These are phyloP conservation scores for Luvunga scandens DNA, from an alignment of 345 rosid species.

Conservation along the genomic window DNA sequence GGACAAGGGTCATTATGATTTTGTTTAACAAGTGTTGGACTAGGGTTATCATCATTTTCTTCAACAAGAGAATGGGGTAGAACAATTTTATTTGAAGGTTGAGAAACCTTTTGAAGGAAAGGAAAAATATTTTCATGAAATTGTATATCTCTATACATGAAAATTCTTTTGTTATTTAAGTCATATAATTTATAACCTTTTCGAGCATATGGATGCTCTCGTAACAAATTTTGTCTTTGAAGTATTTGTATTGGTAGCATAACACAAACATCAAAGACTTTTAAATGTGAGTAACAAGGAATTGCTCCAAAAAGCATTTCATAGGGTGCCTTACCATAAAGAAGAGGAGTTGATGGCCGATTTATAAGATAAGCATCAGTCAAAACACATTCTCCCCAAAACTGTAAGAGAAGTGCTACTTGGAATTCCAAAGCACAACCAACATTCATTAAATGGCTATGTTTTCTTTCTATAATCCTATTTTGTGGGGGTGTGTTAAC, in stretches of 20 bases:
- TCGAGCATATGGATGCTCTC: background rate
- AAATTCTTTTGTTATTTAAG: background rate
- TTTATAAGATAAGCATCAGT: background rate
- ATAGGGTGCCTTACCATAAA: background rate
- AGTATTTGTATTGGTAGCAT: background rate
- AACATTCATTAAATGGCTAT: background rate
- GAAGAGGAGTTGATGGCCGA: background rate
- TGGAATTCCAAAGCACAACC: background rate
- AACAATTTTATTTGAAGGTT: background rate
- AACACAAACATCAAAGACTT: slow-evolving; percentile 3
- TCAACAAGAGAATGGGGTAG: background rate
- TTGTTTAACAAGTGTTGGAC: background rate
- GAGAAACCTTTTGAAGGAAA: background rate
- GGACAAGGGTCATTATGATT: background rate
- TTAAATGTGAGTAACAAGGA: background rate
- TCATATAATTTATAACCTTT: background rate
- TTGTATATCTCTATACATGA: background rate
- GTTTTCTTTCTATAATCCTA: background rate
- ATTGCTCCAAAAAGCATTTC: background rate
- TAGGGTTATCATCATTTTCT: background rate
- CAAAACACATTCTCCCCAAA: background rate
- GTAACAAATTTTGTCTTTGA: background rate
- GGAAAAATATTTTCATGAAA: background rate
- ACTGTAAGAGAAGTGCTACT: background rate
- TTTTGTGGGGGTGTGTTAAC: background rate